Conservation (phyloP, 192 early-diverging fungal genomes). For the Backusella psychrophila region DNA sequence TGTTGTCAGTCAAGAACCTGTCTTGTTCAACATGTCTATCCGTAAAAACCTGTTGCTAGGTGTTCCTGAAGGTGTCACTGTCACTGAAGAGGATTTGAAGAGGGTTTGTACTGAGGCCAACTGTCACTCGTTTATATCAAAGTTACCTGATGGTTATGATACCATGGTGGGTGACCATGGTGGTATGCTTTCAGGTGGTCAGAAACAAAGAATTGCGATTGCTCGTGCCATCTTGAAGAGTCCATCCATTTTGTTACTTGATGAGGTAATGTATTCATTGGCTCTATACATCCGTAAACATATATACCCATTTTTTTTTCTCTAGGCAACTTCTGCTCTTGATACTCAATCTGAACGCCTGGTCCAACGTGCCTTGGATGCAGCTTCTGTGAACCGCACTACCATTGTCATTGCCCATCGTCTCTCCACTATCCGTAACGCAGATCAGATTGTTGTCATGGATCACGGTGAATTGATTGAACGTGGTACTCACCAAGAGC, state of each 20-base stretch:
- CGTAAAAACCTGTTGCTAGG: conserved; percentile 80
- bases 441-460: conserved; percentile 86
- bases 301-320: neutral
- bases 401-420: conserved; percentile 91
- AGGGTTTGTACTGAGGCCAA: conserved; percentile 65
- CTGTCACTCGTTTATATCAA: conserved; percentile 79
- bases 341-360: conserved; percentile 78
- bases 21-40: conserved; percentile 75
- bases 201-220: conserved; percentile 96
- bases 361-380: conserved; percentile 81
- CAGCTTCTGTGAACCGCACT: conserved; percentile 68
- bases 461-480: conserved; percentile 66
- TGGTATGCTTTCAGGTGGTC: conserved; percentile 76
- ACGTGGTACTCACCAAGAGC: conserved; percentile 72
- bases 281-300: conserved; percentile 25
- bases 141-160: conserved; percentile 77
- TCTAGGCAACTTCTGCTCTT: conserved; percentile 72
- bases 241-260: conserved; percentile 77
- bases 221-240: conserved; percentile 87
- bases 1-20: conserved; percentile 87
- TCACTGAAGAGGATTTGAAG: conserved; percentile 70
- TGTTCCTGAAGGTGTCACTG: conserved; percentile 41
- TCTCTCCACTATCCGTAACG: conserved; percentile 81
- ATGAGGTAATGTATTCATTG: conserved; percentile 49
- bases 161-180: conserved; percentile 81